Base-by-base conservation (phyloP, 257 asterid genomes). In the Verbena officinalis region DNA sequence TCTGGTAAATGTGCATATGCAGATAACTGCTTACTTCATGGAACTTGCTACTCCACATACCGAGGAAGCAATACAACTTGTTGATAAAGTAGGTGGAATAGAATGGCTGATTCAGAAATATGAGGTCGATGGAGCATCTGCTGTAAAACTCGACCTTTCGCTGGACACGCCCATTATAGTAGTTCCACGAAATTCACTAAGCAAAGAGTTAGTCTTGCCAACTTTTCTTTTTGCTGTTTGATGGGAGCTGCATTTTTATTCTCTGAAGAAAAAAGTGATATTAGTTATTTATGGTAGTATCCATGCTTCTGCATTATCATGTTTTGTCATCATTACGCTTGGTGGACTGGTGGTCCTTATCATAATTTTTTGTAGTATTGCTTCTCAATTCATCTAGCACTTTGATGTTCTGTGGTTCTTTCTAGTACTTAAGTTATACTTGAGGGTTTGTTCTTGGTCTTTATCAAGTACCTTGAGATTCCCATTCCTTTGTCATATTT, bases 61-160 rank as follows among this genome's bases (percentile, higher is more conserved):
- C 23, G 99, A 90, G 78, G 99, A 94, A 81, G 99, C 92, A 61
- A 86, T 94, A 65, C 78, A 88, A 70, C 88, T 94, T 68, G 96
- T 94, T 65, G 99, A 94, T 81, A 94, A 94, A 79, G 97, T 94
- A 9, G 97, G 97, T 71, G 99, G 97, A 68, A 90, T 94, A 62
- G 99, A 94, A 78, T 90, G 99, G 99, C 81, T 90, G 84, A 94
- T 90, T 75, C 88, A 87, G 80, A 94, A 94, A 70, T 84, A 90
- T 58, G 99, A 94, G 88, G 84, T 94, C 21, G 99, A 94, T 78
- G 99, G 99, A 52, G 96, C 97, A 62, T 61, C 97, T 75, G 97
- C 99, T 66, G 67, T 94, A 31, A 94, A 90, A 79, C 76, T 94
- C 86, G 96, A 94, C 80, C 97, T 94, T 80, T 82, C 89, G 39